Conservation (phyloP, 108 stramenopile species). For the Mediolabrus comicus region DNA sequence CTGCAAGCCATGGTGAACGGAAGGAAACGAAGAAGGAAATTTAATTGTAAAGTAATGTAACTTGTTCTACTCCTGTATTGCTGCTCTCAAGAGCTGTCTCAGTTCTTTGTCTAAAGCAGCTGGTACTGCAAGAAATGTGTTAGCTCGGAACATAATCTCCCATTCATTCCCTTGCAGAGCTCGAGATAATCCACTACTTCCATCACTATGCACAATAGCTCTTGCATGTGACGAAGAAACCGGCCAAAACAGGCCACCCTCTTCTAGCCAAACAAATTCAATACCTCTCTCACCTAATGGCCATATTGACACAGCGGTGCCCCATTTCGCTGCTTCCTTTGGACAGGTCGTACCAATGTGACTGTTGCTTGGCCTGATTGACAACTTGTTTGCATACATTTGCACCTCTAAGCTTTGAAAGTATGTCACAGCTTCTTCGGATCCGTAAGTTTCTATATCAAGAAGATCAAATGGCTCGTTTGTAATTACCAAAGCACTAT, state of each 20-base stretch:
- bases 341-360: conserved; percentile 48
- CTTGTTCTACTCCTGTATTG: background rate
- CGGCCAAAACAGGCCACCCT: conserved; percentile 47
- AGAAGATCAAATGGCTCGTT: conserved; percentile 46
- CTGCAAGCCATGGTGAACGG: background rate
- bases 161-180: conserved; percentile 47
- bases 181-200: conserved; percentile 8
- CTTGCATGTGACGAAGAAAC: background rate
- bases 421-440: conserved; percentile 35
- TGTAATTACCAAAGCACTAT: conserved; percentile 11
- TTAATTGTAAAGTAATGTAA: background rate
- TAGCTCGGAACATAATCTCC: conserved; percentile 53
- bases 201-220: conserved; percentile 1
- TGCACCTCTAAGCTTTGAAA: conserved; percentile 39
- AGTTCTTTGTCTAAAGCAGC: conserved; percentile 31
- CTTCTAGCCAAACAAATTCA: conserved; percentile 40
- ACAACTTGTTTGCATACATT: conserved; percentile 23
- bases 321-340: conserved; percentile 39
- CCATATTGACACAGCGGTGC: conserved; percentile 45
- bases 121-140: conserved; percentile 37
- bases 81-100: background rate
- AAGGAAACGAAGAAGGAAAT: conserved; percentile 14
- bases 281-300: conserved; percentile 46
- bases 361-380: conserved; percentile 41
- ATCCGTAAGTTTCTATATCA: conserved; percentile 39